A percentile compares a stretch with the other conserved stretches of the same genome.
These are phyloP conservation scores for Penicillium cataractarum DNA, from an alignment of 495 filamentous ascomycete genomes.

Conservation along the genomic window DNA sequence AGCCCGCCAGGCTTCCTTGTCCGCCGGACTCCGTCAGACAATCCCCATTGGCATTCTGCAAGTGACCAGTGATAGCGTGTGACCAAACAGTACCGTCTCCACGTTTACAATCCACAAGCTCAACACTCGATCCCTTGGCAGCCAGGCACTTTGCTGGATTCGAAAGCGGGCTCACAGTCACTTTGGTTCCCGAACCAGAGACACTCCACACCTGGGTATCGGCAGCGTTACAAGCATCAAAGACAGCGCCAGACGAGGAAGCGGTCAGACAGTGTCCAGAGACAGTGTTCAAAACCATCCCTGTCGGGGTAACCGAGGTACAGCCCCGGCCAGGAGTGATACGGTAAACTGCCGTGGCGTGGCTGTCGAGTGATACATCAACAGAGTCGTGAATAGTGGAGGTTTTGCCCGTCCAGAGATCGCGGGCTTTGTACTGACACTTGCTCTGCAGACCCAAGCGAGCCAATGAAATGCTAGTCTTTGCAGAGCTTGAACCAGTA, in stretches of 20 bases:
- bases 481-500: conserved; percentile 25
- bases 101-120: conserved; percentile 20
- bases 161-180: conserved; percentile 30
- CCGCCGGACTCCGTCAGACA: conserved; percentile 30
- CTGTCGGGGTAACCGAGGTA: conserved; percentile 29
- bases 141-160: conserved; percentile 26
- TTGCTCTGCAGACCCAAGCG: conserved; percentile 27
- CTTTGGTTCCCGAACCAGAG: conserved; percentile 17
- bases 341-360: conserved; percentile 35
- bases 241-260: conserved; percentile 12
- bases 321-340: conserved; percentile 25
- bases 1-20: conserved; percentile 12
- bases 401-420: conserved; percentile 27
- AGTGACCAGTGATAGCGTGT: conserved; percentile 32
- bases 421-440: conserved; percentile 26
- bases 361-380: conserved; percentile 27
- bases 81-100: conserved; percentile 27
- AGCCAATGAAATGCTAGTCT: conserved; percentile 20
- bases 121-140: conserved; percentile 2
- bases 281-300: conserved; percentile 39
- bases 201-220: conserved; percentile 37
- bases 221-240: conserved; percentile 28
- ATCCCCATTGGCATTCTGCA: conserved; percentile 24
- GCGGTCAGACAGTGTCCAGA: conserved; percentile 39
- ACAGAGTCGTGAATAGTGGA: conserved; percentile 16